Evolutionary conservation across 2,329 filamentous ascomycete genomes (phyloP), one percentile per base, ranked within the genome.

Genomic region (Diaporthe longicolla): DNA sequence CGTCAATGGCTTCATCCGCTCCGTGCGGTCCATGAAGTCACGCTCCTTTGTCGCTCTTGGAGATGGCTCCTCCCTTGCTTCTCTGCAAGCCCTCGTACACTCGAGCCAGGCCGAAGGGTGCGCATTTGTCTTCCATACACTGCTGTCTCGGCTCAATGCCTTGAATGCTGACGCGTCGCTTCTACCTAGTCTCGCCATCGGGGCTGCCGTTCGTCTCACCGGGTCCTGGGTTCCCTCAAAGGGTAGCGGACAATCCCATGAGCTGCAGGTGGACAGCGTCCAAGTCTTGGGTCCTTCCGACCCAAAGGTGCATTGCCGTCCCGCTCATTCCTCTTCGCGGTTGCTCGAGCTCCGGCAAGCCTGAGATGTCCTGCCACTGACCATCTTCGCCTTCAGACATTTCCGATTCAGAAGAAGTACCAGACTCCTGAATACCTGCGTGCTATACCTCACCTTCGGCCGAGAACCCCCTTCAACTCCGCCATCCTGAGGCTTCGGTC

Each of bases 321-420:
- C 48, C 45, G 37, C 40, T 11, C 0, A 9, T 29, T 7, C 40
- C 40, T 35, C 17, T n/a, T 24, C 37, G 45, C 45, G 24, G 55
- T 9, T 54, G 32, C 63, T 40, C 48, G 26, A 15, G 40, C 48
- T 54, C 26, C 15, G 63, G 48, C 57, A 59, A 63, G 35, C 45
- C 1, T 54, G 37, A 29, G 13, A 24, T n/a, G 61, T 70, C 73
- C 43, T 71, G 70, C 78, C 74, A 58, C 70, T 74, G 63, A 68
- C 35, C 19, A 32, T 45, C 11, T 15, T 57, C 43, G 65, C 32
- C 72, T 73, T 37, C 80, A 98, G 94, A 94, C 92, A 76, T 97
- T 94, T 81, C 97, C 97, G 4, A 91, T 99, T 32, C 97, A 99
- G 84, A 98, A 98, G 84, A 98, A 98, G 84, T 98, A 97, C 79